phyloP scores from a whole-genome alignment of 2,329 filamentous ascomycete genomes.

The Lasiodiplodia theobromae region DNA sequence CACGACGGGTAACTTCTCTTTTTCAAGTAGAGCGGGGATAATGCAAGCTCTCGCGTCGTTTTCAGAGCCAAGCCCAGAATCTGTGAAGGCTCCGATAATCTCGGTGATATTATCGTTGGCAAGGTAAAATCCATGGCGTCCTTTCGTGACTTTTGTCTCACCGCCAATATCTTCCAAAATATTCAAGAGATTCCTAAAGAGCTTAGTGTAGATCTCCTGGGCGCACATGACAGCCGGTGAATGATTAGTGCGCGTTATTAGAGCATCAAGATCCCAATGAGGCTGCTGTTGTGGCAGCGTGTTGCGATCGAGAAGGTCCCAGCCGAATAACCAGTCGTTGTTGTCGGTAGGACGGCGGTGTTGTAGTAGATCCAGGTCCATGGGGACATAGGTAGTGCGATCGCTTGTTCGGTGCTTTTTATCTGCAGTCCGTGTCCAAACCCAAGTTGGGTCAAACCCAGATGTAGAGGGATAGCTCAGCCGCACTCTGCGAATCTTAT shows the following conservation, averaged over 20 bases:
- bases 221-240: neutral
- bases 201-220: neutral
- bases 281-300: neutral
- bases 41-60: neutral
- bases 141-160: neutral
- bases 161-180: neutral
- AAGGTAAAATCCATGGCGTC: neutral
- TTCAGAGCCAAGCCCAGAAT: neutral
- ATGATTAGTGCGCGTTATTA: neutral
- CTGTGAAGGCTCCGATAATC: neutral
- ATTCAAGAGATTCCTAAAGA: neutral
- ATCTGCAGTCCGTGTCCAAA: no score
- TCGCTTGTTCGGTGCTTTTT: neutral
- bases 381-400: neutral
- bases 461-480: no score
- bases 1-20: neutral
- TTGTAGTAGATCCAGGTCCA: no score
- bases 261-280: neutral
- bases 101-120: neutral
- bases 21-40: neutral
- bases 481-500: no score
- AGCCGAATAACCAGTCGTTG: neutral
- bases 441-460: no score
- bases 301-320: neutral
- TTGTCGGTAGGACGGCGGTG: neutral